Conservation (phyloP, 257 asterid species). For the Mitragyna speciosa region DNA sequence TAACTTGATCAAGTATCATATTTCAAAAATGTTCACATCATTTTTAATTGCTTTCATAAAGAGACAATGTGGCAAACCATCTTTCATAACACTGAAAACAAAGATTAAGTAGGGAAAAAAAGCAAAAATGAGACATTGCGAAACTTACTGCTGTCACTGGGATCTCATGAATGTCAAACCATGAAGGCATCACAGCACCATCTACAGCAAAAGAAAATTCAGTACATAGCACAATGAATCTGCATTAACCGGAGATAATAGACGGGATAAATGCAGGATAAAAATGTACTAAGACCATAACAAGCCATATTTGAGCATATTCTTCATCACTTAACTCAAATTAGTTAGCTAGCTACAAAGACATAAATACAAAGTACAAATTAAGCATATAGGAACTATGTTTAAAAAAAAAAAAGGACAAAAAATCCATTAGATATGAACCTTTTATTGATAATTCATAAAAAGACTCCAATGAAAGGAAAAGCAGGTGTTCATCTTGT, state of each 20-base stretch:
- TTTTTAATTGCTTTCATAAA: neutral
- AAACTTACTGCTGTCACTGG: slow-evolving; percentile 85
- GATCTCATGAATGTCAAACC: slow-evolving; percentile 94
- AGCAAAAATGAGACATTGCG: slow-evolving; percentile 11
- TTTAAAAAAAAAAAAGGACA: neutral
- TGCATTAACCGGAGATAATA: neutral
- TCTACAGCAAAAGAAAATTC: slow-evolving; percentile 42
- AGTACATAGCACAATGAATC: neutral
- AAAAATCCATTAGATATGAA: neutral
- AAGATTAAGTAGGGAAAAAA: neutral
- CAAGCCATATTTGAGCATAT: neutral
- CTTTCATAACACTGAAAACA: neutral
- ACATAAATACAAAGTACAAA: neutral
- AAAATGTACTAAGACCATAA: neutral
- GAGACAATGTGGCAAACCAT: neutral
- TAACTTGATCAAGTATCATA: neutral
- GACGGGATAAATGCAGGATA: neutral
- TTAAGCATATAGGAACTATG: neutral
- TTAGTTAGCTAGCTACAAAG: neutral
- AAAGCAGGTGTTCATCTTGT: neutral
- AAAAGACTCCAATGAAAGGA: neutral
- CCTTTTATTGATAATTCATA: neutral
- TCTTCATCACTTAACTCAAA: neutral
- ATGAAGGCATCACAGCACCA: slow-evolving; percentile 96
- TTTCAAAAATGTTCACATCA: neutral